Evolutionary conservation across 345 rosid genomes (phyloP).

Genomic region (Gossypium australe): DNA sequence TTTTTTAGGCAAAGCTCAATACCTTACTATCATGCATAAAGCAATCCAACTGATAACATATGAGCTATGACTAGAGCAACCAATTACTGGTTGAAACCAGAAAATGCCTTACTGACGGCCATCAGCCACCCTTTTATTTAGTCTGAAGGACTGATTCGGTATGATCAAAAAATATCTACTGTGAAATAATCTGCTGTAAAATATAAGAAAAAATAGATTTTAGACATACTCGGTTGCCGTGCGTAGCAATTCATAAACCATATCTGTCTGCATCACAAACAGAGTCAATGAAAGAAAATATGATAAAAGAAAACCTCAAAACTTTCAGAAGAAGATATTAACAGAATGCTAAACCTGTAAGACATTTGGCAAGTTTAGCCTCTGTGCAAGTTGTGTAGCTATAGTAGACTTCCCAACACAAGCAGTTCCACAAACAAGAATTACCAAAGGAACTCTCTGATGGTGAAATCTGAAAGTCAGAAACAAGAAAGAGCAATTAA

Average conservation of each 20-base stretch:
- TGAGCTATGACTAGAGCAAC: background rate
- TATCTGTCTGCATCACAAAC: constrained; percentile 58
- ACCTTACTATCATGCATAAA: background rate
- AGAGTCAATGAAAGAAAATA: background rate
- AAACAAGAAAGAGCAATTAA: constrained; percentile 5
- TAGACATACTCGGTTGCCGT: constrained; percentile 77
- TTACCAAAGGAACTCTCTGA: constrained; percentile 93
- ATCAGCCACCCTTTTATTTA: background rate
- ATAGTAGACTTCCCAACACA: constrained; percentile 98
- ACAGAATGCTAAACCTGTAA: constrained; percentile 52
- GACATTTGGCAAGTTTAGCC: constrained; percentile 96
- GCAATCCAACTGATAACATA: background rate
- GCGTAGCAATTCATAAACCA: constrained; percentile 87
- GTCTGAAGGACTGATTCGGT: background rate
- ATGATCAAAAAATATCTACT: constrained; percentile 4
- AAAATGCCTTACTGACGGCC: background rate
- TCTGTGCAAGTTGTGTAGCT: constrained; percentile 97
- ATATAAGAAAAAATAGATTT: background rate
- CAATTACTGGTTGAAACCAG: background rate
- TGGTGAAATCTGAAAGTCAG: constrained; percentile 75
- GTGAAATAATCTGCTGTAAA: background rate
- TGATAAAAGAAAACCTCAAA: background rate
- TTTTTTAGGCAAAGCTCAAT: background rate
- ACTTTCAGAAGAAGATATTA: background rate
- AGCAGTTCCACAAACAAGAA: constrained; percentile 98